Evolutionary conservation across 2,329 filamentous ascomycete genomes (phyloP).

Genomic region (Sarocladium brachiariae): DNA sequence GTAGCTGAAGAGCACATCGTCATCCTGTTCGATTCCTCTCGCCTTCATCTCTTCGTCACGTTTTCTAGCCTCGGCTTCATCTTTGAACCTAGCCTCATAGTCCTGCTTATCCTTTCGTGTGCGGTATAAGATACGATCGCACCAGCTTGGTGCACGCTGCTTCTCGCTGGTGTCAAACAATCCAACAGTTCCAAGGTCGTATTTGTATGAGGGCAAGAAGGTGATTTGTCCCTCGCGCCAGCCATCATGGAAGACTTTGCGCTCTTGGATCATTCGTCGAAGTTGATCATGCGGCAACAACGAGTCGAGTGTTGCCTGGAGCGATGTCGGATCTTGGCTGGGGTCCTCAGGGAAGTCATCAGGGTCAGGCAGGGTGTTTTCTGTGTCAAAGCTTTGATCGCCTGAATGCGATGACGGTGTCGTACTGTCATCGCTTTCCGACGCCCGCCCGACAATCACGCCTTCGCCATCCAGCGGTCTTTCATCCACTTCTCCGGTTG

Average conservation of each 20-base stretch:
- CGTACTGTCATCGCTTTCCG: slow-evolving; percentile 39
- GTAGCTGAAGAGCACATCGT: slow-evolving; percentile 77
- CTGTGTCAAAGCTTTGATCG: slow-evolving; percentile 32
- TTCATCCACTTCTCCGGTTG: slow-evolving; percentile 24
- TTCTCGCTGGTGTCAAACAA: slow-evolving; percentile 96
- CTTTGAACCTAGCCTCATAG: slow-evolving; percentile 56
- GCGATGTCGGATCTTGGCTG: slow-evolving; percentile 71
- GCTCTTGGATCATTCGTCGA: slow-evolving; percentile 60
- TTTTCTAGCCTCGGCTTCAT: slow-evolving; percentile 60
- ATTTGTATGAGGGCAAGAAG: slow-evolving; percentile 95
- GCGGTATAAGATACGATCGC: slow-evolving; percentile 84
- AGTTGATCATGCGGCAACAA: slow-evolving; percentile 88
- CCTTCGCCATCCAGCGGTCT: slow-evolving; percentile 37
- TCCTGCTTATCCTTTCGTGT: slow-evolving; percentile 63
- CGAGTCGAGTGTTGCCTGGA: slow-evolving; percentile 83
- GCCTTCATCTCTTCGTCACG: slow-evolving; percentile 82
- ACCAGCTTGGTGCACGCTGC: slow-evolving; percentile 88
- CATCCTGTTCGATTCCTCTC: slow-evolving; percentile 70
- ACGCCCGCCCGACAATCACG: slow-evolving; percentile 39
- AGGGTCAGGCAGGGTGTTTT: slow-evolving; percentile 46
- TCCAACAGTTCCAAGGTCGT: slow-evolving; percentile 87
- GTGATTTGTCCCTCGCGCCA: slow-evolving; percentile 85
- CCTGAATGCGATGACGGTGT: slow-evolving; percentile 24
- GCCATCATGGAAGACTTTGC: slow-evolving; percentile 82
- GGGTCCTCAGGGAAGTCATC: slow-evolving; percentile 63